Evolutionary conservation across 2,329 filamentous ascomycete genomes (phyloP).

Genomic region (Colletotrichum orchidophilum): DNA sequence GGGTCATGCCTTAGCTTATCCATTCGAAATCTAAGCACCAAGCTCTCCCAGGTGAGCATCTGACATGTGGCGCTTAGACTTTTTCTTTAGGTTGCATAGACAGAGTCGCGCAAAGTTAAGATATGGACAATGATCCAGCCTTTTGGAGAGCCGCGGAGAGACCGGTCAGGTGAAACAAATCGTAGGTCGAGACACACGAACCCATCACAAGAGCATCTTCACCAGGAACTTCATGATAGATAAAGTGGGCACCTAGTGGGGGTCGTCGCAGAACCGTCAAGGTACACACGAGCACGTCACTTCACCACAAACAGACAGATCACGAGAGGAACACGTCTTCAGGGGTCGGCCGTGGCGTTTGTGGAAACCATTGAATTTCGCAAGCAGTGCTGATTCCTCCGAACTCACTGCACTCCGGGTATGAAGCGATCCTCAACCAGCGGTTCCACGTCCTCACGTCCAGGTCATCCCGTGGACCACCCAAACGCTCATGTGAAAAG

Average conservation of each 20-base stretch:
- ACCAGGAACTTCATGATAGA: not conserved
- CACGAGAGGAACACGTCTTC: not conserved
- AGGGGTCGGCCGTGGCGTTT: not conserved
- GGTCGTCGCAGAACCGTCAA: slow-evolving; percentile 1
- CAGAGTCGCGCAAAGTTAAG: not conserved
- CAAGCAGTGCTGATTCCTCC: slow-evolving; percentile 61
- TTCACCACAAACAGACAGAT: not conserved
- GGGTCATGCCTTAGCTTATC: not conserved
- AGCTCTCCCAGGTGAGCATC: not conserved
- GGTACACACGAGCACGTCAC: slow-evolving; percentile 11
- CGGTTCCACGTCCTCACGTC: slow-evolving; percentile 69
- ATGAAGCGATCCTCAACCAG: slow-evolving; percentile 72
- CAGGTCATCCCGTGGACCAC: slow-evolving; percentile 46
- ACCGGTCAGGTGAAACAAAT: slow-evolving; percentile 14
- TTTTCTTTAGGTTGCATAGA: not conserved
- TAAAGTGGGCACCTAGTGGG: not conserved
- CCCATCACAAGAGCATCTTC: not conserved
- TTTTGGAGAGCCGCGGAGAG: not conserved
- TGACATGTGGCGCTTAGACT: not conserved
- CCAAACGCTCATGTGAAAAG: slow-evolving; percentile 65
- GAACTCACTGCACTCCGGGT: slow-evolving; percentile 61
- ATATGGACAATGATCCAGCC: not conserved
- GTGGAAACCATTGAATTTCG: slow-evolving; percentile 68
- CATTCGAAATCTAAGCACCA: not conserved
- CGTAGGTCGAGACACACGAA: not conserved